Conservation (phyloP, 2,329 filamentous ascomycete species). For the Acrocalymma vagum region DNA sequence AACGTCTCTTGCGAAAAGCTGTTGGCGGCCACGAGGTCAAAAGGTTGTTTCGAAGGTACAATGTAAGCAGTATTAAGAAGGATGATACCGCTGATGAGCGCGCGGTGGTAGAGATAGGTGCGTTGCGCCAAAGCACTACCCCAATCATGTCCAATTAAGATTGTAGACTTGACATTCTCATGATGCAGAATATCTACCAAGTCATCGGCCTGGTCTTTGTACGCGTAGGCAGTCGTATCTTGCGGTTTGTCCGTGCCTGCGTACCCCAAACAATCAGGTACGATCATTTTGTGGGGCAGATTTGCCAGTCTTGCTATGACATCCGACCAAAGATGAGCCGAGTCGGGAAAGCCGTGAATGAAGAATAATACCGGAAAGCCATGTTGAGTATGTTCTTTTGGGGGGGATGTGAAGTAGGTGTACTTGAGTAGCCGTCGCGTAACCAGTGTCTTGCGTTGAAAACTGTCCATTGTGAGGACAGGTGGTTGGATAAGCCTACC, state of each 20-base stretch:
- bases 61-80: conserved; percentile 53
- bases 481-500: too few species aligned
- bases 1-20: conserved; percentile 34
- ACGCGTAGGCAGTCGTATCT: conserved; percentile 13
- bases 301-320: background rate
- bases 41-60: conserved; percentile 35
- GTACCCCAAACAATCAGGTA: conserved; percentile 42
- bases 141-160: conserved; percentile 57
- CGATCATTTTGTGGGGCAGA: too few species aligned
- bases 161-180: conserved; percentile 29
- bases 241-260: conserved; percentile 32
- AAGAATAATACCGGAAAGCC: conserved; percentile 1
- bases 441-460: too few species aligned
- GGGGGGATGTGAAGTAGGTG: too few species aligned
- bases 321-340: conserved; percentile 1
- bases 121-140: conserved; percentile 50
- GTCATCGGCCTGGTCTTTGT: conserved; percentile 12
- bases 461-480: too few species aligned
- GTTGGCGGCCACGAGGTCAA: conserved; percentile 47
- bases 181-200: conserved; percentile 28
- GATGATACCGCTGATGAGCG: conserved; percentile 48
- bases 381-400: too few species aligned
- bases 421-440: too few species aligned
- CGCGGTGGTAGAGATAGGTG: conserved; percentile 49
- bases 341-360: conserved; percentile 2